These are phyloP conservation scores for Miamiensis avidus DNA, from an alignment of 169 alveolate genomes.

Conservation along the genomic window DNA sequence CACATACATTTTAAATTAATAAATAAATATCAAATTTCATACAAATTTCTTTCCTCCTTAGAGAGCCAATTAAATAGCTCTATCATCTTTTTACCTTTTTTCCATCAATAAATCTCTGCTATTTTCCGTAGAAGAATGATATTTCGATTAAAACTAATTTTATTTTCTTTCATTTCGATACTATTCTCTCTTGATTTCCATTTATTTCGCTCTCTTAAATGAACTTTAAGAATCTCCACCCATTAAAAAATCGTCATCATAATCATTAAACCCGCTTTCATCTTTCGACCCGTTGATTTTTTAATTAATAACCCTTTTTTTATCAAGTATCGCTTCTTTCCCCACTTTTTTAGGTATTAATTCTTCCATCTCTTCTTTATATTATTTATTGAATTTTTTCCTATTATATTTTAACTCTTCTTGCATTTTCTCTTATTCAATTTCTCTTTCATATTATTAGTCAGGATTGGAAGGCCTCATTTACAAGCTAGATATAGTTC, in stretches of 20 bases:
- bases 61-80: too few relatives aligned
- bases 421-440: not conserved
- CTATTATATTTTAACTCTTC: slow-evolving; percentile 10
- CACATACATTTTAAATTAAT: too few relatives aligned
- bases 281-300: slow-evolving; percentile 14
- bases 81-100: too few relatives aligned
- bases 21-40: too few relatives aligned
- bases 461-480: not conserved
- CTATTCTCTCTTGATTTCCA: too few relatives aligned
- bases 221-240: slow-evolving; percentile 23
- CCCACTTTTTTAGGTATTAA: slow-evolving; percentile 16
- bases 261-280: slow-evolving; percentile 20
- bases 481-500: not conserved
- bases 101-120: too few relatives aligned
- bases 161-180: too few relatives aligned
- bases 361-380: slow-evolving; percentile 11
- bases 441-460: not conserved
- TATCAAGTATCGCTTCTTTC: slow-evolving; percentile 26
- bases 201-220: too few relatives aligned
- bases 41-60: too few relatives aligned
- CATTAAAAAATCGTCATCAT: slow-evolving; percentile 13
- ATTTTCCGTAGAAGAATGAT: too few relatives aligned
- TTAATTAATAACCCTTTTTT: not conserved
- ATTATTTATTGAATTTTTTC: not conserved
- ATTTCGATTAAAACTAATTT: too few relatives aligned